Conservation (phyloP, 1,284 basidiomycete genomes). For the Sanguinoderma infundibulare region DNA sequence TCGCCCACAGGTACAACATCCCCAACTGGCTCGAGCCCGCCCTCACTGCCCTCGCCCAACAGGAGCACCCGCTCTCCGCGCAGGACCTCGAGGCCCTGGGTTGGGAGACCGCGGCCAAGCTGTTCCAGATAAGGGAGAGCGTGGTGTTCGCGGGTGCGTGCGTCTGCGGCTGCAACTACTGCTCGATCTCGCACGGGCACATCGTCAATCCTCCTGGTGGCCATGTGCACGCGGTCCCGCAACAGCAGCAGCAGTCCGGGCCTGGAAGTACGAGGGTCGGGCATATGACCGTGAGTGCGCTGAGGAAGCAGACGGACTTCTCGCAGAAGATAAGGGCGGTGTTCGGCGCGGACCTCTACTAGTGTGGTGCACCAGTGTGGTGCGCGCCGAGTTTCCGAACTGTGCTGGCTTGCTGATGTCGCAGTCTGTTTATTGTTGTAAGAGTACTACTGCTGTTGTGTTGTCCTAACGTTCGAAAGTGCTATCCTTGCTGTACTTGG, state of each 20-base stretch:
- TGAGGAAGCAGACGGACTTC: slow-evolving; percentile 15
- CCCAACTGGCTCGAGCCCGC: slow-evolving; percentile 21
- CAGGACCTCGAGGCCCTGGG: slow-evolving; percentile 18
- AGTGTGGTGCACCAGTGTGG: too few relatives aligned
- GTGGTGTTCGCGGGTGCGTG: slow-evolving; percentile 10
- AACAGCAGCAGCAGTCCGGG: not conserved
- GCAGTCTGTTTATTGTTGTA: too few relatives aligned
- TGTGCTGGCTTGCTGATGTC: too few relatives aligned
- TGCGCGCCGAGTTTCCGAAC: too few relatives aligned
- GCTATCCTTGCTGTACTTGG: too few relatives aligned
- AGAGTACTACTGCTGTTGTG: too few relatives aligned
- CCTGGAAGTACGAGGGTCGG: not conserved
- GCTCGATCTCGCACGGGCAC: slow-evolving; percentile 10
- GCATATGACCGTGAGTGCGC: not conserved
- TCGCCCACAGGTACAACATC: slow-evolving; percentile 18
- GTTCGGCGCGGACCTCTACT: slow-evolving; percentile 13
- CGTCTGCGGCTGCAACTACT: slow-evolving; percentile 21
- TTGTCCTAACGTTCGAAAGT: too few relatives aligned
- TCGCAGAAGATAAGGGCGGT: slow-evolving; percentile 16
- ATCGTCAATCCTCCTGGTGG: not conserved
- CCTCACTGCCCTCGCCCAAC: slow-evolving; percentile 15
- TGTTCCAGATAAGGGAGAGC: slow-evolving; percentile 18
- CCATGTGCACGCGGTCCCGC: not conserved
- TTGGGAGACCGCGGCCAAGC: slow-evolving; percentile 18
- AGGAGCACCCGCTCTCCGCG: slow-evolving; percentile 11